Evolutionary conservation across 2,329 filamentous ascomycete species (phyloP).

Genomic region (Trichoderma sp.): DNA sequence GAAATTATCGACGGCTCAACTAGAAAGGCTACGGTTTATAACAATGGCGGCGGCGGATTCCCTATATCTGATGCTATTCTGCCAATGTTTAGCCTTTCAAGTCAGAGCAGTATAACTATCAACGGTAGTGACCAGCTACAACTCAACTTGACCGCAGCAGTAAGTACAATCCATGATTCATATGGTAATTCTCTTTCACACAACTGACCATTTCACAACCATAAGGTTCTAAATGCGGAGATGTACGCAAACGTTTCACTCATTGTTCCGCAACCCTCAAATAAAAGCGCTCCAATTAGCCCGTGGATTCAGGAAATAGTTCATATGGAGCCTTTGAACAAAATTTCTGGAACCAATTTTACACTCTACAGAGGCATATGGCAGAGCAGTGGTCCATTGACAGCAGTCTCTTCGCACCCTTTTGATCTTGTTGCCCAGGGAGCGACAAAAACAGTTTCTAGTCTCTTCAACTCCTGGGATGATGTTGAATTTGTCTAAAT

Average conservation of each 20-base stretch:
- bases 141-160: not conserved
- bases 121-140: not conserved
- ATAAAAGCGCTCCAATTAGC: not conserved
- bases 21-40: not conserved
- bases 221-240: not conserved
- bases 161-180: not conserved
- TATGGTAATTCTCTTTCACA: not conserved
- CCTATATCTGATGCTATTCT: not conserved
- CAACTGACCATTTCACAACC: not conserved
- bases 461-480: not conserved
- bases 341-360: not conserved
- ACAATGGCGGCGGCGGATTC: not conserved
- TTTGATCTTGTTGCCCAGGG: constrained; percentile 3
- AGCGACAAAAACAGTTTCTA: not conserved
- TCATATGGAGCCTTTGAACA: not conserved
- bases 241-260: not conserved
- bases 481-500: not conserved
- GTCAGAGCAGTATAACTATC: not conserved
- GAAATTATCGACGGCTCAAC: not conserved
- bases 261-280: not conserved
- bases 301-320: not conserved
- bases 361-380: not conserved
- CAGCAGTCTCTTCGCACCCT: not conserved
- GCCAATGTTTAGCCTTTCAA: not conserved
- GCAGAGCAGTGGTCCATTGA: not conserved